Evolutionary conservation across 495 filamentous ascomycete genomes (phyloP), one percentile per base, ranked within the genome.

Genomic region (Delitschia confertaspora): DNA sequence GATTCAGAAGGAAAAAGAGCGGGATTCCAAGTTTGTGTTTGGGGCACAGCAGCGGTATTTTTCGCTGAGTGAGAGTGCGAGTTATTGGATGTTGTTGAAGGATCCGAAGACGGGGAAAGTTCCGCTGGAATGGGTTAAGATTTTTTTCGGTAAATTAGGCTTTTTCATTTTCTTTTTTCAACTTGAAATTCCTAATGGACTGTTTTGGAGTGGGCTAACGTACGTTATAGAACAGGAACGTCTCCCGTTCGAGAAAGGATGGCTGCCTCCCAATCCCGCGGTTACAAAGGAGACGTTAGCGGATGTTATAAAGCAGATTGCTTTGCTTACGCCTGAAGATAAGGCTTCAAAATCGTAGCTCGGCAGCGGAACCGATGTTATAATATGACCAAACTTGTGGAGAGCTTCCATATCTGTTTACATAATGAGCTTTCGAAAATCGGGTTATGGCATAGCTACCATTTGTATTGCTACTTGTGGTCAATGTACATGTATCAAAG

Each of bases 181-280:
- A 30, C 10, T 26, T 9, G 5, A n/a, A 30, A n/a, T 5, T 16
- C 1, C 7, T 13, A 19, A 13, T 37, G 32, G 7, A 36, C 2
- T 8, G 7, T 10, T 14, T 16, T 27, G 30, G 24, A 32, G 26
- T 29, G 26, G 7, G 13, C 26, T 32, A 14, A 34, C 14, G 7
- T 42, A 13, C 10, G 4, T 17, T 14, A 6, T 24, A 47, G 51
- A 46, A 29, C 11, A 60, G 18, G 58, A 60, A 40, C 43, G 47
- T 4, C 45, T 60, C 26, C 58, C 58, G 14, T 55, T 36, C 21
- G 40, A 47, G 3, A 38, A 52, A 21, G 58, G 58, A 24, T 60
- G 58, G 58, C 29, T 47, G 4, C 37, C 38, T 6, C 49, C 42
- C 9, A 9, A 25, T 2, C 32, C 17, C n/a, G 27, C 31, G 2